Conservation (phyloP, 2,329 filamentous ascomycete genomes). For the Xylaria sp. region DNA sequence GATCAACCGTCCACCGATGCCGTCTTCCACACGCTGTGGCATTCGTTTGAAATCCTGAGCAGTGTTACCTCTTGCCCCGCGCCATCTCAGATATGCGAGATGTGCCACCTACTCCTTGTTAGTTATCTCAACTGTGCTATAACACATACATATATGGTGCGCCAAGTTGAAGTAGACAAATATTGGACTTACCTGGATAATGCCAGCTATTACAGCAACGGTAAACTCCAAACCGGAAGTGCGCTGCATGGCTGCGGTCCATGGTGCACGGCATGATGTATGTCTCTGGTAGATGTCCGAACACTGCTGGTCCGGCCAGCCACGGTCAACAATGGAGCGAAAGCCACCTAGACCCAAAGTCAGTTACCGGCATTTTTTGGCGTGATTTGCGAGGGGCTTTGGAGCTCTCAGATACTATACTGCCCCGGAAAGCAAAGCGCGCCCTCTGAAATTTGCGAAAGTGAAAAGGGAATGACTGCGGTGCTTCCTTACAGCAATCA, state of each 20-base stretch:
- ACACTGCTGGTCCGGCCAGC: slow-evolving; percentile 64
- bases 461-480: too few species aligned
- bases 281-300: slow-evolving; percentile 57
- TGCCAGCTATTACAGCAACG: slow-evolving; percentile 62
- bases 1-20: slow-evolving; percentile 35
- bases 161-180: slow-evolving; percentile 17
- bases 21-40: slow-evolving; percentile 21
- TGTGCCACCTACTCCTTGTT: slow-evolving; percentile 41
- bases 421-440: background rate
- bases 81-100: slow-evolving; percentile 43
- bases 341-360: slow-evolving; percentile 56
- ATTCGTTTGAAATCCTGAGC: slow-evolving; percentile 31
- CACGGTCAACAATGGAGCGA: slow-evolving; percentile 64
- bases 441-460: background rate
- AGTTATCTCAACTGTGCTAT: slow-evolving; percentile 30
- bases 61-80: slow-evolving; percentile 9
- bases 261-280: slow-evolving; percentile 61
- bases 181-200: slow-evolving; percentile 63
- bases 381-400: background rate
- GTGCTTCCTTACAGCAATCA: slow-evolving; percentile 62
- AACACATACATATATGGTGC: background rate
- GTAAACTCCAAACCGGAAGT: slow-evolving; percentile 65
- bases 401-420: background rate
- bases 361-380: background rate
- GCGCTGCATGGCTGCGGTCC: slow-evolving; percentile 64